A percentile compares a stretch with the other conserved stretches of the same genome.
phyloP scores from a whole-genome alignment of 2,329 filamentous ascomycete genomes.

The Huntiella omanensis region DNA sequence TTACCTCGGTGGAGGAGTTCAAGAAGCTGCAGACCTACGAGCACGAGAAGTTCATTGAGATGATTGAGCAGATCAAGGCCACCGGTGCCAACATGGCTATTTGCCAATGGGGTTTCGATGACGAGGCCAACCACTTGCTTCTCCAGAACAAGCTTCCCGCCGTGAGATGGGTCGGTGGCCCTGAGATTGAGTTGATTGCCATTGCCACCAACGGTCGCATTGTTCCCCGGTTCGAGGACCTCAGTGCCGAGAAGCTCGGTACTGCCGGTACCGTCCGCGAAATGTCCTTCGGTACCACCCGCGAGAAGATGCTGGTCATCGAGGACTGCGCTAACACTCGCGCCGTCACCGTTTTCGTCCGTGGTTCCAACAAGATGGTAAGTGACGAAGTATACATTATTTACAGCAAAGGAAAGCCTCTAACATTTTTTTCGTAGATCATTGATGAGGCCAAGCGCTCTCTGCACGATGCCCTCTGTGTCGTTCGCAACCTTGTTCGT shows the following conservation, averaged over 20 bases:
- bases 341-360: conserved; percentile 88
- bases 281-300: conserved; percentile 90
- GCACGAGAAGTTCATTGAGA: conserved; percentile 88
- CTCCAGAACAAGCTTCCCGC: conserved; percentile 92
- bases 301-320: conserved; percentile 99
- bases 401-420: not conserved
- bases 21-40: conserved; percentile 95
- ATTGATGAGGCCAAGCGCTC: conserved; percentile 98
- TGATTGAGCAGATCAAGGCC: conserved; percentile 97
- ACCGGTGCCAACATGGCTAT: conserved; percentile 94
- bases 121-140: conserved; percentile 93
- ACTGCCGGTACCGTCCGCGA: conserved; percentile 78
- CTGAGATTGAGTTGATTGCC: conserved; percentile 94
- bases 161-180: conserved; percentile 93
- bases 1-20: conserved; percentile 92
- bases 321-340: conserved; percentile 97
- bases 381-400: conserved; percentile 16
- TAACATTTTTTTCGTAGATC: conserved; percentile 38
- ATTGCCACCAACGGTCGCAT: conserved; percentile 97
- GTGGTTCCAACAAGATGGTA: conserved; percentile 99
- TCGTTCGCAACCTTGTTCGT: conserved; percentile 85
- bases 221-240: conserved; percentile 89
- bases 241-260: conserved; percentile 79
- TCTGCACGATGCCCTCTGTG: conserved; percentile 89
- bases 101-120: conserved; percentile 98